phyloP scores from a whole-genome alignment of 345 rosid genomes.

The Salix arbutifolia region DNA sequence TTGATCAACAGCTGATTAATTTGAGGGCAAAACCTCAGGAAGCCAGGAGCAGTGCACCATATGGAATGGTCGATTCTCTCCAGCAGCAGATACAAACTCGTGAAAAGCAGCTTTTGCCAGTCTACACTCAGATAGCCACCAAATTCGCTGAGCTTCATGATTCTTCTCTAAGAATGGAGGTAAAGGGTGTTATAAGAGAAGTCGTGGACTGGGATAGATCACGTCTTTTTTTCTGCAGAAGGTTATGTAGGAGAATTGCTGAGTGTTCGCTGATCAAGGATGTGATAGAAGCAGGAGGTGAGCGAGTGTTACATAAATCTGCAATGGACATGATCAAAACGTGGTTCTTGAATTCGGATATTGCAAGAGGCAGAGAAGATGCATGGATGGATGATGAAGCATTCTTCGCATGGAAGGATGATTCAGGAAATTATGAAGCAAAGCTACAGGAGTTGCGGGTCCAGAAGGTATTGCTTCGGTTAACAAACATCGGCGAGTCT shows the following conservation, averaged over 20 bases:
- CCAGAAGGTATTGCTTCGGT: conserved; percentile 65
- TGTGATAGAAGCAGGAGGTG: conserved; percentile 64
- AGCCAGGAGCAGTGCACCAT: conserved; percentile 48
- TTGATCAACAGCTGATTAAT: conserved; percentile 62
- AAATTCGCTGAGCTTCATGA: conserved; percentile 95
- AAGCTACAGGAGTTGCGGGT: conserved; percentile 66
- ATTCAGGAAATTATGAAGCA: conserved; percentile 50
- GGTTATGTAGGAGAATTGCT: conserved; percentile 65
- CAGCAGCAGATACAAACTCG: conserved; percentile 71
- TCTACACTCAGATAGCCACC: conserved; percentile 87
- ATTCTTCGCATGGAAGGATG: conserved; percentile 79
- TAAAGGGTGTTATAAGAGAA: conserved; percentile 84
- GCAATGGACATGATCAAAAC: conserved; percentile 62
- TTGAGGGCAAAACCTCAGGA: conserved; percentile 65
- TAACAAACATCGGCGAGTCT: conserved; percentile 65
- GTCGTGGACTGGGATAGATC: conserved; percentile 81
- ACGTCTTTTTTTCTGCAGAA: conserved; percentile 65
- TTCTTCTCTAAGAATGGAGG: conserved; percentile 90
- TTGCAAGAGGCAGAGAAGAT: conserved; percentile 48
- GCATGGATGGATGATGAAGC: conserved; percentile 78
- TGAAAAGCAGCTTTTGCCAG: conserved; percentile 83
- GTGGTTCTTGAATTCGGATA: conserved; percentile 71
- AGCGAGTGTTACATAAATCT: conserved; percentile 52
- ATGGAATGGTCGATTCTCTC: conserved; percentile 42
- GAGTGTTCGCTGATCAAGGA: conserved; percentile 66